Percentiles rank a stretch among this genome's conserved stretches.
phyloP scores from a whole-genome alignment of 2,329 filamentous ascomycete species.

The Fusarium azukiicola region DNA sequence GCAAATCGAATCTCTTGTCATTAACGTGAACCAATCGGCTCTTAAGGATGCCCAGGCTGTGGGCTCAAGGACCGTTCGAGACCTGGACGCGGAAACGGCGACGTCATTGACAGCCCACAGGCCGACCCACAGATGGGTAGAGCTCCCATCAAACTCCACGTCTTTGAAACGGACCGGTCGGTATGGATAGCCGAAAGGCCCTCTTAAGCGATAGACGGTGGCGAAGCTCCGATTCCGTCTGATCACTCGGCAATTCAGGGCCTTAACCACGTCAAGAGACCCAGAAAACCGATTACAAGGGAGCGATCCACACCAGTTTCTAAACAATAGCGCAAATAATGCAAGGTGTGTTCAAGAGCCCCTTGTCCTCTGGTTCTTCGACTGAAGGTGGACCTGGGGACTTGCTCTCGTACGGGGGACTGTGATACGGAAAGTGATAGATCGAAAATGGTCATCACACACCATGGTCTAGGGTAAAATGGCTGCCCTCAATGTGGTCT shows the following conservation, averaged over 20 bases:
- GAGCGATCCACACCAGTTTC: no score
- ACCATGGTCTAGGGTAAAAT: neutral
- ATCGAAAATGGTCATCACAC: no score
- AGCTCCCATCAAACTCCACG: neutral
- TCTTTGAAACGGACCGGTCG: neutral
- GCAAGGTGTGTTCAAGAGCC: no score
- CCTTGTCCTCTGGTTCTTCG: no score
- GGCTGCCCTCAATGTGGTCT: no score
- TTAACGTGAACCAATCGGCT: neutral
- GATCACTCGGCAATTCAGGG: neutral
- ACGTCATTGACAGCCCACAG: constrained; percentile 2
- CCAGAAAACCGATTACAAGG: no score
- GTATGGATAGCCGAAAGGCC: neutral
- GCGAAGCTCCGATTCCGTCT: neutral
- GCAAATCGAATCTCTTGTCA: neutral
- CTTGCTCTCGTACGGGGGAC: no score
- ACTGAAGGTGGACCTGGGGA: no score
- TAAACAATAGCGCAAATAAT: no score
- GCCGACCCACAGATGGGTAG: neutral
- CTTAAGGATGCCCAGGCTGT: neutral
- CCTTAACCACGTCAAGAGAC: neutral
- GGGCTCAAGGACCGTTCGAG: neutral
- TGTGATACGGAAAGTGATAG: no score
- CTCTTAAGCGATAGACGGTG: neutral
- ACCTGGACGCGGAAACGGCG: neutral